Evolutionary conservation across 2,329 filamentous ascomycete genomes (phyloP), one percentile per base, ranked within the genome.

Genomic region (Cladosporium colombiae): DNA sequence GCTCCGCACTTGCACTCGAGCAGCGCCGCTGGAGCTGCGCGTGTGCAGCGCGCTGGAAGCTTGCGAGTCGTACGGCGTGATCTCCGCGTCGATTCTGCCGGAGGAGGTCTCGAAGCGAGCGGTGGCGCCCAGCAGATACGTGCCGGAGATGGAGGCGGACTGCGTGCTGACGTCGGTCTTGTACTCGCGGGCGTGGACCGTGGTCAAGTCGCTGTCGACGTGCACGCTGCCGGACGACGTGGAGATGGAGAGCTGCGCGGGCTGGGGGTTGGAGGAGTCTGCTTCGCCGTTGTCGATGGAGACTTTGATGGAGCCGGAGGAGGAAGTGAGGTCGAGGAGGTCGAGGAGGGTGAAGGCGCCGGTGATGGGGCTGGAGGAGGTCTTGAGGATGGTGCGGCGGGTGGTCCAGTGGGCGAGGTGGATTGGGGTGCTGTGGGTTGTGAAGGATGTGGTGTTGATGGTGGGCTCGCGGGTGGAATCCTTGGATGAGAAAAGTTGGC

Each of bases 151-250:
- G 3, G 76, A 76, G 14, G 77, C 78, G 6, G 77, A 79, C 0
- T 70, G 74, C 0, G 75, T 78, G 55, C 78, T 74, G 66, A 82
- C 70, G 21, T 72, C 73, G 18, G 77, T 78, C 23, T 76, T 72
- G 66, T 81, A 82, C 62, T 81, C 77, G 40, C 81, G 78, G 11
- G 77, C 72, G 1, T 80, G 79, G 6, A 79, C 77, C 3, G 68
- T 53, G n/a, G 25, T n/a, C 21, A n/a, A 18, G 5, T 49, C 10
- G n/a, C 70, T 61, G 7, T 37, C 40, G 5, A 75, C 73, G 14
- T 75, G 71, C 50, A 81, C 75, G 56, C 75, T 78, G 7, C 80
- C 80, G 1, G 76, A 77, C 1, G 71, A 67, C 1, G 80, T 74
- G 14, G 70, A 70, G 2, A 76, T 75, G 10, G 64, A 66, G 70